Evolutionary conservation across 106 monocot species (phyloP), one percentile per base, ranked within the genome.

Genomic region (Dioscorea alata): DNA sequence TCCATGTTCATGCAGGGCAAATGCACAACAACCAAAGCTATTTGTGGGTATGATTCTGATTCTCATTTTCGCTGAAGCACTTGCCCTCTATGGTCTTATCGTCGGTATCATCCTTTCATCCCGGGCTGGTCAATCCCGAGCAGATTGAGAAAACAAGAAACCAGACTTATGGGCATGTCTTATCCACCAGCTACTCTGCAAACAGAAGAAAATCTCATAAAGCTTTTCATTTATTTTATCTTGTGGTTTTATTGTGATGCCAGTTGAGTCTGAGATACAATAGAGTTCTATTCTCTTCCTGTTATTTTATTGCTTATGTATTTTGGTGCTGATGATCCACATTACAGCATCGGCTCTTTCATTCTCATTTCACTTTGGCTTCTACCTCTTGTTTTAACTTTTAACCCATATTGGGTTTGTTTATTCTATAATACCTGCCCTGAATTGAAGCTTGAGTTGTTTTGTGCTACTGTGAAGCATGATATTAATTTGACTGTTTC

Each of bases 41-140:
- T 87, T 87, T 59, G 86, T 87, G 15, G 86, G 86, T 4, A 87
- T 83, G 86, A 87, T 87, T 62, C 83, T 87, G 64, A 87, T 87
- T 69, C 83, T 82, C 52, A 85, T 85, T 71, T 85, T 85, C 42
- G 85, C 85, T 8, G 81, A 81, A 72, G 81, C 81, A 0, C 81
- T 81, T 35, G 81, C 81, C 23, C 66, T 81, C 1, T 81, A 81
- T 19, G 81, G 81, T 56, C 76, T 81, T 53, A 81, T 81, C 49
- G 81, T 81, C 1, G 80, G 84, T 35, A 84, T 85, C 66, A 85
- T 87, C 67, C 80, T 87, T 54, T 88, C 87, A 5, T 88, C 88
- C 42, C 88, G 84, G 8, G 84, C 88, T 1, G 88, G 88, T 18
- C 88, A 88, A 70, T 88, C 88, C 49, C 74, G 88, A 13, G 76